Conservation (phyloP, 108 stramenopile species). For the Skeletonema costatum region DNA sequence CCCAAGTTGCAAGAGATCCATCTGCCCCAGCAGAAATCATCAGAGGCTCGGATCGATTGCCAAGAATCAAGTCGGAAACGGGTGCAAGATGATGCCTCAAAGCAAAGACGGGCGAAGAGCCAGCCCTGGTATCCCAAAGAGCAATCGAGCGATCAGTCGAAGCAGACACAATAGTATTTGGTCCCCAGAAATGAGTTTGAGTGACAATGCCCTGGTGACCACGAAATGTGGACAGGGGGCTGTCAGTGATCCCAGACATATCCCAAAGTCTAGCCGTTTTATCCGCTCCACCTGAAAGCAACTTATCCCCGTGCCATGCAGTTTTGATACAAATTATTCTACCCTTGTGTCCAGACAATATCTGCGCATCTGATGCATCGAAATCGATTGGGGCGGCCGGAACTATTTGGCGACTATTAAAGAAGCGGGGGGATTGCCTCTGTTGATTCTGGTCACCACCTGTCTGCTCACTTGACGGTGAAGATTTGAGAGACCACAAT, state of each 20-base stretch:
- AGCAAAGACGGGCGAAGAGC: conserved; percentile 70
- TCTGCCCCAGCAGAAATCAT: conserved; percentile 83
- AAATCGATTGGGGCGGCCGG: conserved; percentile 23
- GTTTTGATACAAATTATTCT: conserved; percentile 77
- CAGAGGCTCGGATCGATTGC: conserved; percentile 74
- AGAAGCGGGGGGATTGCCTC: conserved; percentile 38
- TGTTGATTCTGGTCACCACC: conserved; percentile 14
- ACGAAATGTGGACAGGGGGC: conserved; percentile 59
- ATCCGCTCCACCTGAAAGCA: conserved; percentile 84
- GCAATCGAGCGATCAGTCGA: conserved; percentile 84
- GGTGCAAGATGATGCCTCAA: conserved; percentile 79
- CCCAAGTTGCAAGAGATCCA: conserved; percentile 86
- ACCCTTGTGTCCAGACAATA: conserved; percentile 77
- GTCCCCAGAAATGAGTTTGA: conserved; percentile 80
- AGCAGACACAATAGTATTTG: conserved; percentile 84
- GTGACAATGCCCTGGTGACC: conserved; percentile 89
- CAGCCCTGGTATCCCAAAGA: conserved; percentile 83
- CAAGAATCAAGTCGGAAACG: conserved; percentile 77
- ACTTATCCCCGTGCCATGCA: conserved; percentile 89
- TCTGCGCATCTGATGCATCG: conserved; percentile 68
- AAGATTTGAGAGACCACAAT: conserved; percentile 75
- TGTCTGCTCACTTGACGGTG: conserved; percentile 18
- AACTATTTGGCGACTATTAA: conserved; percentile 43
- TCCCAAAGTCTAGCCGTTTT: conserved; percentile 84
- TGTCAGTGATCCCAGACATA: conserved; percentile 54